Base-by-base conservation (phyloP, 768 basidiomycete species). In the Auricularia auricula-judae region DNA sequence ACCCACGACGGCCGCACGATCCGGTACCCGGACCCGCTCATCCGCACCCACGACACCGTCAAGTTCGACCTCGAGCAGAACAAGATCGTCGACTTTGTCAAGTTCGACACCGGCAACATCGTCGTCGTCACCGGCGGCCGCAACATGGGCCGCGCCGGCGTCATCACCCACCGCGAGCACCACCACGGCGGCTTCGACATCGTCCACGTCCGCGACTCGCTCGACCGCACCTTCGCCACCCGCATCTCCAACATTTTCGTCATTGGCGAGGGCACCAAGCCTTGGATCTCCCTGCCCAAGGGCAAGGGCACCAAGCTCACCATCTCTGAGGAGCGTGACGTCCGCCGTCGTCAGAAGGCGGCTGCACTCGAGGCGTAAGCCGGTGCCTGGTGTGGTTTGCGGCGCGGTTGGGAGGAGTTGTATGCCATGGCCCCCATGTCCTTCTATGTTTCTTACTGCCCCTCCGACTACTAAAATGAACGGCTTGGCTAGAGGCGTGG, bases 1-100 rank as follows among this genome's bases (percentile, higher is more conserved):
- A 98, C 96, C 70, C 97, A 99, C 81, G 97, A 99, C 73, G 97
- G 97, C 63, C 93, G 97, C 76, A 99, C 97, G 69, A 98, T 99
- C 81, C 95, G 97, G 68, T 99, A 98, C 81, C 96, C 97, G 70
- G 97, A 99, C 78, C 97, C 97, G 36, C 76, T 79, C 71, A 93
- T 99, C 85, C 85, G 82, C 72, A 93, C 91, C 77, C 96, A 98
- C 83, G 97, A 98, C 80, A 93, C 94, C 62, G 86, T 98, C 78
- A 97, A 93, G 78, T 98, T 89, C 75, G 97, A 98, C 78, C 81
- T 99, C 67, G 91, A 93, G 76, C 88, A 93, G 78, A 84, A 84
- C 79, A 97, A 98, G 82, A 94, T 99, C 75, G 84, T 78, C 63
- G 90, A 95, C 73, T 91, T 85, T 73, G 88, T 96, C 76, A 90